Evolutionary conservation across 208 protist species (phyloP).

Genomic region (Phytomonas sp.): DNA sequence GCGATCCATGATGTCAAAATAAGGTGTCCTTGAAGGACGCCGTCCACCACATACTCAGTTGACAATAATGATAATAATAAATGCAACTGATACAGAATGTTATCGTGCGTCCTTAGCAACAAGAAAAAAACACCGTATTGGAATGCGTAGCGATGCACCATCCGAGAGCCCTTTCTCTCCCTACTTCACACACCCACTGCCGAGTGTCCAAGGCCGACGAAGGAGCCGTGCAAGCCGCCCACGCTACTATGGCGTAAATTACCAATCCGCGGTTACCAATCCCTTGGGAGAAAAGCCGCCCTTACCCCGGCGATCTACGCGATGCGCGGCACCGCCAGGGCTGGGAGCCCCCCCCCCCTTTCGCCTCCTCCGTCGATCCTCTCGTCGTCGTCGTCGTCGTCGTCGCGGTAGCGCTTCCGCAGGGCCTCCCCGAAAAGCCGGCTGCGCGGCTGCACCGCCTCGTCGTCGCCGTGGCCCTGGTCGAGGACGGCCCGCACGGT

Average conservation of each 20-base stretch:
- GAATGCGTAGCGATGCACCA: not conserved
- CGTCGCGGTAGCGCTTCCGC: constrained; percentile 71
- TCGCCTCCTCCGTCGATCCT: not conserved
- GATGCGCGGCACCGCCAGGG: not conserved
- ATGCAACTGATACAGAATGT: not conserved
- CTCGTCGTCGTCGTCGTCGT: constrained; percentile 38
- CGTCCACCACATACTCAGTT: not conserved
- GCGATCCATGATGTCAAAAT: not conserved
- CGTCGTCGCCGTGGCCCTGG: constrained; percentile 24
- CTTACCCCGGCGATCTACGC: not conserved
- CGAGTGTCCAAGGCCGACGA: not conserved
- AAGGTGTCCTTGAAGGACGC: not conserved
- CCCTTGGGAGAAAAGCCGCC: not conserved
- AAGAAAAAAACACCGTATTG: not conserved
- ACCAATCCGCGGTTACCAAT: not conserved
- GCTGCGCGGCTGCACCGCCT: constrained; percentile 26
- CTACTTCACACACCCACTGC: not conserved
- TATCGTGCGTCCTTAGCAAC: not conserved
- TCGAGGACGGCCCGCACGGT: constrained; percentile 53
- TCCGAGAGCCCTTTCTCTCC: not conserved
- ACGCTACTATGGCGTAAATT: not conserved
- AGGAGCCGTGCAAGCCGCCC: not conserved
- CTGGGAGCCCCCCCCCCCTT: not conserved
- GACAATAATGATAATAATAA: not conserved
- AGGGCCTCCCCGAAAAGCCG: constrained; percentile 59